A percentile compares a stretch with the other conserved stretches of the same genome.
Conservation (phyloP, 2,329 filamentous ascomycete genomes). For the Pyricularia sp. region DNA sequence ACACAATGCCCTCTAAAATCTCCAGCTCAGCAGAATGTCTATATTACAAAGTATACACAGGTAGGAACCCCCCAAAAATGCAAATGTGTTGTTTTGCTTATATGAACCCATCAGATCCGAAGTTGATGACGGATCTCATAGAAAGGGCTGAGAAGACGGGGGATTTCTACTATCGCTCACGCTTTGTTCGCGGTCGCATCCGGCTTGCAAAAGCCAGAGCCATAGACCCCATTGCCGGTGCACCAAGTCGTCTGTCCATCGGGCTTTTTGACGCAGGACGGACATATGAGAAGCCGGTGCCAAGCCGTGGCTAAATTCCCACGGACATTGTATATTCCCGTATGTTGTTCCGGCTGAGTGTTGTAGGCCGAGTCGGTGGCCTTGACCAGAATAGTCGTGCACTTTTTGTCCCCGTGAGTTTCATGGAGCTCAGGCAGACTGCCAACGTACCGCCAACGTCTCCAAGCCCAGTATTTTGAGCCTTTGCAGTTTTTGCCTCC, state of each 20-base stretch:
- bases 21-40: not conserved
- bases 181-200: not conserved
- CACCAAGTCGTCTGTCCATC: constrained; percentile 14
- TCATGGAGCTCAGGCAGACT: constrained; percentile 20
- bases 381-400: constrained; percentile 47
- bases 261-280: constrained; percentile 12
- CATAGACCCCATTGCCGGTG: constrained; percentile 11
- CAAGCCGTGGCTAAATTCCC: constrained; percentile 56
- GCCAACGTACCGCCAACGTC: constrained; percentile 45
- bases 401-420: constrained; percentile 13
- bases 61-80: not conserved
- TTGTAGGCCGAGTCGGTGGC: constrained; percentile 55
- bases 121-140: not conserved
- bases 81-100: not conserved
- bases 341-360: constrained; percentile 48
- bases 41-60: not conserved
- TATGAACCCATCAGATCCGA: not conserved
- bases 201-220: constrained; percentile 8
- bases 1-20: not conserved
- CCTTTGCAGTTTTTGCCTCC: constrained; percentile 12
- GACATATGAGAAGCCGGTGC: constrained; percentile 39
- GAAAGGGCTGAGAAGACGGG: not conserved
- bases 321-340: constrained; percentile 47
- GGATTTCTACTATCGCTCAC: not conserved
- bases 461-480: constrained; percentile 49